These are phyloP conservation scores for Acer saccharum DNA, from an alignment of 345 rosid genomes.

Conservation along the genomic window DNA sequence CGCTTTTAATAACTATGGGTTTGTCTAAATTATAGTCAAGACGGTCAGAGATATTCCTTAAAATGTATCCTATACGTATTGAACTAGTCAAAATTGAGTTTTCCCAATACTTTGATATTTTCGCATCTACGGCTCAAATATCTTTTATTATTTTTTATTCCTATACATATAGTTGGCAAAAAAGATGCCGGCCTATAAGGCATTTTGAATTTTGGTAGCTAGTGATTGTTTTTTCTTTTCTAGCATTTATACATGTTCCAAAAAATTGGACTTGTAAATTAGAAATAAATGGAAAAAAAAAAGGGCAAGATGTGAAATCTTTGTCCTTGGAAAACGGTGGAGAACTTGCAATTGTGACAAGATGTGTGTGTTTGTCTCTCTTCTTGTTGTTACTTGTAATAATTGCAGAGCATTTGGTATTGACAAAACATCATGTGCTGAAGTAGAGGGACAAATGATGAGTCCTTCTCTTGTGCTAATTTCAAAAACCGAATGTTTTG, in stretches of 20 bases:
- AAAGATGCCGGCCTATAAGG: background rate
- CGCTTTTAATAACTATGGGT: no score
- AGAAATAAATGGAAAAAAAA: background rate
- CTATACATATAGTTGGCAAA: background rate
- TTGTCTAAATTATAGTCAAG: background rate
- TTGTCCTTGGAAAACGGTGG: background rate
- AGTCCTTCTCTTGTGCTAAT: background rate
- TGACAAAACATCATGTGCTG: background rate
- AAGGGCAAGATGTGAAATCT: background rate
- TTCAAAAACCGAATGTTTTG: background rate
- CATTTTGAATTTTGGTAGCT: background rate
- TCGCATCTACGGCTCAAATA: background rate
- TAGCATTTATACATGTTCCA: background rate
- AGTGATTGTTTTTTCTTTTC: background rate
- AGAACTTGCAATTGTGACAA: background rate
- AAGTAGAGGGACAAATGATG: background rate
- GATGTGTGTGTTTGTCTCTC: background rate
- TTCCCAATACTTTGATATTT: background rate
- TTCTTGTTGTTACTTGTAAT: background rate
- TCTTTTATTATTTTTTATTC: background rate
- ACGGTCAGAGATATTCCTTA: background rate
- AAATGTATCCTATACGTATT: background rate
- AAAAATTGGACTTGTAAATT: background rate
- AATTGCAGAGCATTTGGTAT: background rate
- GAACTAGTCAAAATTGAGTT: background rate